A percentile compares a stretch with the other conserved stretches of the same genome.
phyloP scores from a whole-genome alignment of 73 alveolate species.

The Paramecium primaurelia region DNA sequence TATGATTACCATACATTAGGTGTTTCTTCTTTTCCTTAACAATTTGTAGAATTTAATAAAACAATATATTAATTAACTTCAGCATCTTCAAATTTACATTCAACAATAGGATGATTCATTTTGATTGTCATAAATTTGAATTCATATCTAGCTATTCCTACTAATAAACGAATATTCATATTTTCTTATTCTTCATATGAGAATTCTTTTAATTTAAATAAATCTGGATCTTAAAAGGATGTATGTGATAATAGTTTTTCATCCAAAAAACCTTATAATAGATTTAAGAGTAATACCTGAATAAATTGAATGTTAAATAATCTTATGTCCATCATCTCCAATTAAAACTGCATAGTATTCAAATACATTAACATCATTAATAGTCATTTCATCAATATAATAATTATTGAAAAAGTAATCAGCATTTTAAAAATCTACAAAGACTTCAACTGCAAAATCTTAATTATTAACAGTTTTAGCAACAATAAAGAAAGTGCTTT shows the following conservation, averaged over 20 bases:
- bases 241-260: not conserved
- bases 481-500: not conserved
- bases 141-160: not conserved
- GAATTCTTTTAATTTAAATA: not conserved
- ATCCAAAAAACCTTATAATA: not conserved
- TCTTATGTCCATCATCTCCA: constrained; percentile 36
- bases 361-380: constrained; percentile 1
- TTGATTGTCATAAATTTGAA: not conserved
- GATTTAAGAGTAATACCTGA: not conserved
- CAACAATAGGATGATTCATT: not conserved
- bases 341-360: constrained; percentile 23
- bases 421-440: not conserved
- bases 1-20: not conserved
- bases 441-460: constrained; percentile 21
- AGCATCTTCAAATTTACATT: not conserved
- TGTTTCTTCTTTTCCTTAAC: not conserved
- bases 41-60: not conserved
- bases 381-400: not conserved
- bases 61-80: not conserved
- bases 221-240: not conserved
- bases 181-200: not conserved
- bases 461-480: not conserved
- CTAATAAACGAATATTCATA: not conserved
- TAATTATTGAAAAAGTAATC: not conserved
- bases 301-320: not conserved